Evolutionary conservation across 495 filamentous ascomycete species (phyloP), one percentile per base, ranked within the genome.

Genomic region (Talaromyces trachyspermus): DNA sequence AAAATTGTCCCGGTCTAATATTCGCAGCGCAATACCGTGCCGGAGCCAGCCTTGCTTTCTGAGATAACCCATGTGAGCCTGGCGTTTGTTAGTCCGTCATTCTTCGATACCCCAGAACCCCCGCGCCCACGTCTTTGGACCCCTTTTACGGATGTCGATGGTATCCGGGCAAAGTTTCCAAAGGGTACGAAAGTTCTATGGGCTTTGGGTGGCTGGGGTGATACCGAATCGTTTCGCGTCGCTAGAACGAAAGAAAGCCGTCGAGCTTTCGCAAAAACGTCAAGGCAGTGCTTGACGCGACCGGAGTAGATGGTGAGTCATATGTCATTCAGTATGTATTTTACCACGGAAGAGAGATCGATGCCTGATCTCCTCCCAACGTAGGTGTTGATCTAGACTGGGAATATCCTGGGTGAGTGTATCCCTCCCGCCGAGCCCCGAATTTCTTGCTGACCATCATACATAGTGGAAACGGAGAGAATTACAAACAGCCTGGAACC

Each of bases 201-300:
- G 23, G 82, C 84, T 26, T 80, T 88, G 46, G 84, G 84, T 3
- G 84, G 84, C 40, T 89, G 85, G 84, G 84, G 84, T 2, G 80
- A 88, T 53, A 77, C 74, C 0, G 50, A 58, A 20, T 83, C 80
- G 4, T 88, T 87, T 60, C 68, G 72, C 0, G 83, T 72, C 9
- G 80, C 80, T 2, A 69, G 68, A 33, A 77, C 71, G 0, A 70
- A 75, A 0, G 56, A 68, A 6, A 71, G 65, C 5, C 73, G 80
- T 11, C 55, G 65, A 45, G 65, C 55, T 18, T 88, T 84, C 54
- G 84, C 83, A 19, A 70, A 47, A 84, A 85, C 49, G 70, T 87
- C 1, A 74, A 72, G 6, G 58, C 60, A 2, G 82, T 87, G 80
- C 66, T 89, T 10, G 61, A 69, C 1, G 62, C 63, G 8, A 79